A percentile compares a stretch with the other conserved stretches of the same genome.
phyloP scores from a whole-genome alignment of 1,284 basidiomycete species.

The Ganoderma resinaceum region DNA sequence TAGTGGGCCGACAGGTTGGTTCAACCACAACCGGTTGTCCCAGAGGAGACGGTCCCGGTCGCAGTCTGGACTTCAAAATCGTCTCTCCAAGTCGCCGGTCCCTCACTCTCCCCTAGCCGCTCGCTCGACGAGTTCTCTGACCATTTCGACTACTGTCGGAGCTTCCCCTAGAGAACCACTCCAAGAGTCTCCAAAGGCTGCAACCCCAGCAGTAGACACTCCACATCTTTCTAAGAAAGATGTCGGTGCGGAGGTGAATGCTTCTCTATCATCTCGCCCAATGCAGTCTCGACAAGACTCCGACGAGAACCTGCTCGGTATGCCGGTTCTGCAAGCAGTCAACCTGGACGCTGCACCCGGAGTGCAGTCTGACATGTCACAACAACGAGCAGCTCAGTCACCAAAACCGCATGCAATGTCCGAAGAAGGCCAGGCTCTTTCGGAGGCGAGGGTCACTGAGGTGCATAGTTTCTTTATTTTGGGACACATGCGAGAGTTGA shows the following conservation, averaged over 20 bases:
- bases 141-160: background rate
- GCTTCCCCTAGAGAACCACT: background rate
- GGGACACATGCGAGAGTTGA: background rate
- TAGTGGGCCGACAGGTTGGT: background rate
- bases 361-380: background rate
- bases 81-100: background rate
- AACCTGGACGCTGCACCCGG: background rate
- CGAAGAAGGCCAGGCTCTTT: background rate
- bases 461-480: background rate
- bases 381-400: background rate
- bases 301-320: background rate
- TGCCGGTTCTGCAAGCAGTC: background rate
- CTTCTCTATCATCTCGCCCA: background rate
- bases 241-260: background rate
- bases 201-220: background rate
- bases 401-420: background rate
- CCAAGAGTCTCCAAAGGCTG: background rate
- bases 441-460: background rate
- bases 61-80: background rate
- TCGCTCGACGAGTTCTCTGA: background rate
- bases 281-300: background rate
- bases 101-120: background rate
- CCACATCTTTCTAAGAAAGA: background rate
- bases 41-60: conserved; percentile 14
- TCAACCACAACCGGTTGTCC: background rate